Evolutionary conservation across 192 early-diverging fungal genomes (phyloP), one percentile per base, ranked within the genome.

Genomic region (Rhizophagus prolifer): DNA sequence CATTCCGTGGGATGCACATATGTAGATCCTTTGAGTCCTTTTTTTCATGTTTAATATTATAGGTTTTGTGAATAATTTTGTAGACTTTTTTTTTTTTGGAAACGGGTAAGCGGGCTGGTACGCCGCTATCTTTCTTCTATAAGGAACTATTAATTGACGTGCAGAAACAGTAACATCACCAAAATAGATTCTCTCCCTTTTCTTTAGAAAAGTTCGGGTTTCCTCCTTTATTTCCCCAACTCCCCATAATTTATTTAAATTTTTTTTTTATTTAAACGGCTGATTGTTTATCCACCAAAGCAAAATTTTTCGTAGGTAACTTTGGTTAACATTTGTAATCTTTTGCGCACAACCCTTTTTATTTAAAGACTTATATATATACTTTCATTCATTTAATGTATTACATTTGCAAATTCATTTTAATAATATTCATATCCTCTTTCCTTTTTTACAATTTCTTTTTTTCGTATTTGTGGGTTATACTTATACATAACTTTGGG

Each of bases 211-310:
- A 34, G 30, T 36, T 54, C 21, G 31, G 28, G 34, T 36, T 36
- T 67, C 36, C 65, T n/a, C 65, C 65, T n/a, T 38, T 26, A 5
- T 26, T 19, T 28, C 26, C 61, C 28, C 23, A 63, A 14, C 34
- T 38, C 65, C 65, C 65, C 34, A 67, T 67, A 67, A 67, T 67
- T 67, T 72, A 58, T 59, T 73, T 73, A 36, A 68, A 38, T 34
- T 34, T 28, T 72, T 72, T 72, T 21, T 38, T 60, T 60, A 16
- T 25, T 73, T 59, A 60, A 73, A 36, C 31, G 71, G 71, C 71
- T 73, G 71, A 73, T 73, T 73, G 71, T 73, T 73, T 73, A 73
- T 73, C 71, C 58, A 73, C 71, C 71, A 73, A 73, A 73, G 58
- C 31, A 50, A 73, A 73, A 21, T 38, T 38, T 34, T 38, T 38